Evolutionary conservation across 1,139 yeast species (phyloP), one percentile per base, ranked within the genome.

Genomic region (Dujonia santamariae): DNA sequence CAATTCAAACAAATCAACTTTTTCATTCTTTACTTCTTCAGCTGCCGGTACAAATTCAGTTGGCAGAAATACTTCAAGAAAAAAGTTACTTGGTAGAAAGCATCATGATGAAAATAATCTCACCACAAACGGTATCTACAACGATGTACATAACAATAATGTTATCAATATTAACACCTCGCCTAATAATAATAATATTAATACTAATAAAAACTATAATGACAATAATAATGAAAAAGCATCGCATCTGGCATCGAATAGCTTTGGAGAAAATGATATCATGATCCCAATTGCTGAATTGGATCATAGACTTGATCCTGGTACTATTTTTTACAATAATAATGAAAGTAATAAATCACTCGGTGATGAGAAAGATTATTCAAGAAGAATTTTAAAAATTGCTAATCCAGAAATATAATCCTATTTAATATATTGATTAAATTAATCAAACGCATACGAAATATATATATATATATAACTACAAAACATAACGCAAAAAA

Each of bases 311-410:
- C 56, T 83, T 39, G 90, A 84, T 45, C 87, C 90, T 3, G 65
- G 68, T 24, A 76, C 78, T 31, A 69, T 82, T 70, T 78, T 79
- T 52, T 59, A 72, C 61, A 78, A 63, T 47, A 70, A 68, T 39
- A 76, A 74, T 48, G 73, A 70, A 38, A 78, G 87, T 15, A 64
- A 72, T 37, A 67, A 76, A 42, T 75, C 85, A n/a, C 60, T 85
- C 37, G 83, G 79, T 26, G 95, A 85, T 53, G 83, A 84, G 42
- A 64, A 70, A 39, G 94, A 85, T 53, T 85, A 85, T 54, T 77
- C 86, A 6, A 65, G 95, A 39, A 72, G 79, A 43, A 82, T 80
- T 11, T 62, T 85, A 38, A 70, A 82, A 37, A 80, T 85, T 22
- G 74, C 83, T n/a, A 85, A 85, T 56, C 86, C 85, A 2, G 74